These are phyloP conservation scores for Aspergillus campestris DNA, from an alignment of 495 filamentous ascomycete genomes.

Conservation along the genomic window DNA sequence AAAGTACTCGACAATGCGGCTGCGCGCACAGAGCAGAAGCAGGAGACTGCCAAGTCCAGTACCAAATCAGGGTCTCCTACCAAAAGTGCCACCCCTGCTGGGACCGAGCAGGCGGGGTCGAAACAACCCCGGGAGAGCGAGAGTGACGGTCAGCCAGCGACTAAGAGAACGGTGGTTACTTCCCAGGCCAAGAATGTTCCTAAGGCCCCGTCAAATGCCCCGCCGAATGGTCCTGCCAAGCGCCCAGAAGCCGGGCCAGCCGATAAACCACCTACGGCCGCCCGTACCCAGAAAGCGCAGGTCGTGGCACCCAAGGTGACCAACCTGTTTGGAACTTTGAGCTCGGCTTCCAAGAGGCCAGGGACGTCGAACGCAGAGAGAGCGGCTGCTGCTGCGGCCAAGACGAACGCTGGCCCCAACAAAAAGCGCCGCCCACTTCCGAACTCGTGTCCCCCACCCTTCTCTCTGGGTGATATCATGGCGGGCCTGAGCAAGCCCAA, in stretches of 20 bases:
- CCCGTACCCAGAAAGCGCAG: slow-evolving; percentile 36
- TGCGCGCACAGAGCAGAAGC: slow-evolving; percentile 43
- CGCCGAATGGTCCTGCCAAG: slow-evolving; percentile 8
- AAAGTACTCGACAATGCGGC: slow-evolving; percentile 49
- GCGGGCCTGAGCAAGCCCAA: slow-evolving; percentile 59
- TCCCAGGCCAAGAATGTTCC: slow-evolving; percentile 18
- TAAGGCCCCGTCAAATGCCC: slow-evolving; percentile 9
- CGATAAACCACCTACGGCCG: slow-evolving; percentile 21
- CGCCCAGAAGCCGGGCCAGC: slow-evolving; percentile 20
- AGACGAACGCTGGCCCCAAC: slow-evolving; percentile 12
- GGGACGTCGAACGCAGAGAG: slow-evolving; percentile 48
- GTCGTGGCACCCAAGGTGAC: slow-evolving; percentile 49
- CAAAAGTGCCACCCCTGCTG: slow-evolving; percentile 17
- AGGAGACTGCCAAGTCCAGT: slow-evolving; percentile 24
- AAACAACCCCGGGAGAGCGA: slow-evolving; percentile 43
- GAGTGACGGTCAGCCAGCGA: slow-evolving; percentile 24
- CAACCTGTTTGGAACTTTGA: slow-evolving; percentile 48
- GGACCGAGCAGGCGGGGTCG: slow-evolving; percentile 27
- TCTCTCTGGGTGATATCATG: slow-evolving; percentile 52
- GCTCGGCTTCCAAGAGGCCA: slow-evolving; percentile 53
- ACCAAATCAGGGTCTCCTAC: slow-evolving; percentile 27
- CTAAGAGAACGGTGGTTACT: slow-evolving; percentile 32
- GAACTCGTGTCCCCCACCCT: slow-evolving; percentile 31
- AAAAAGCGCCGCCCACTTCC: slow-evolving; percentile 1
- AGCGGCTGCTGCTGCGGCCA: slow-evolving; percentile 37